Percentiles rank a stretch among this genome's conserved stretches.
Conservation (phyloP, 345 rosid species). For the Melaleuca alternifolia region DNA sequence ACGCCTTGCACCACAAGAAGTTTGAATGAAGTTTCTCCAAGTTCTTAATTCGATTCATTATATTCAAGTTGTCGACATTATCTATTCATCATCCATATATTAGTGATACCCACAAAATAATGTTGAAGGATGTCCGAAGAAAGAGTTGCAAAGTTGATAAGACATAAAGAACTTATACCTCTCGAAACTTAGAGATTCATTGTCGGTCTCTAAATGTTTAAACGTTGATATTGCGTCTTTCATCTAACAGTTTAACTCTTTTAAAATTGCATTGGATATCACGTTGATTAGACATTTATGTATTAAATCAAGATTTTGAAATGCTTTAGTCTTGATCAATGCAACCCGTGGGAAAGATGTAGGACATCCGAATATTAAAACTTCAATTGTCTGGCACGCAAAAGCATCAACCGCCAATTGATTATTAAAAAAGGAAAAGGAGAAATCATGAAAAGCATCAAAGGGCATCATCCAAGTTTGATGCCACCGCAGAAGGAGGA, state of each 20-base stretch:
- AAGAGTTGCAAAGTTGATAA: not conserved
- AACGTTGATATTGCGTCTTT: not conserved
- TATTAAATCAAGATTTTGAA: not conserved
- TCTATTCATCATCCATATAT: not conserved
- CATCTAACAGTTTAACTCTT: not conserved
- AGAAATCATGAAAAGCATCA: not conserved
- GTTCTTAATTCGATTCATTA: not conserved
- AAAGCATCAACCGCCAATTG: not conserved
- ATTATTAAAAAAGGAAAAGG: not conserved
- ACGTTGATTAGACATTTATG: not conserved
- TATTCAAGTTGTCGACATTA: not conserved
- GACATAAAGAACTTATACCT: not conserved
- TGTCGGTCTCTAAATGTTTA: not conserved
- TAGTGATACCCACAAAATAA: not conserved
- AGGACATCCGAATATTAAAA: not conserved
- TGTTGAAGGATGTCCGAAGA: fast-evolving
- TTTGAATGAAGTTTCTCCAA: not conserved
- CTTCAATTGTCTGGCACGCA: not conserved
- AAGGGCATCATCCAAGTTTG: not conserved
- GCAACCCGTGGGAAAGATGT: not conserved
- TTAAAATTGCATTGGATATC: not conserved
- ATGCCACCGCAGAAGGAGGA: not conserved
- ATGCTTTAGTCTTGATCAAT: not conserved
- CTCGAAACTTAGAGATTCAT: not conserved
- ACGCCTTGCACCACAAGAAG: not conserved